phyloP scores from a whole-genome alignment of 805 yeast species.

The Cyberlindnera americana region DNA sequence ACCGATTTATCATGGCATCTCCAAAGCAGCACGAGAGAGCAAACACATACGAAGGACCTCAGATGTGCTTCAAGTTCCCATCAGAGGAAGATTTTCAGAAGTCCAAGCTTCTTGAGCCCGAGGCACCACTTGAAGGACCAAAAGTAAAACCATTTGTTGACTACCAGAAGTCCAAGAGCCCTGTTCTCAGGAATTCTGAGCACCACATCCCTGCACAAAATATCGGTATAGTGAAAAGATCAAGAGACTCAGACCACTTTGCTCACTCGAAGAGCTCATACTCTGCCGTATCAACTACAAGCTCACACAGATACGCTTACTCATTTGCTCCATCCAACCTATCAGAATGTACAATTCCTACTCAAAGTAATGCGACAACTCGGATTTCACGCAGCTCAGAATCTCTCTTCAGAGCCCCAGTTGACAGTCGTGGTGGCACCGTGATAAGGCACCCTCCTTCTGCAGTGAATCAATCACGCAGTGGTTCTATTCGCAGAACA shows the following conservation, averaged over 20 bases:
- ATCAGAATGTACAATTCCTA: slow-evolving; percentile 15
- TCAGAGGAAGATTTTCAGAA: slow-evolving; percentile 25
- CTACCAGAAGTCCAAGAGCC: slow-evolving; percentile 10
- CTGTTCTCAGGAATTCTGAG: not conserved
- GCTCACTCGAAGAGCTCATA: not conserved
- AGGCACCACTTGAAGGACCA: slow-evolving; percentile 16
- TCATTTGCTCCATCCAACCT: slow-evolving; percentile 3
- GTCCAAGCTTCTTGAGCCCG: not conserved
- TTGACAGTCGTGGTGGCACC: not conserved
- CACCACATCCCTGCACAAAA: not conserved
- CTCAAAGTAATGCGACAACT: slow-evolving; percentile 25
- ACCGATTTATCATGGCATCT: too few relatives aligned
- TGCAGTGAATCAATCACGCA: not conserved
- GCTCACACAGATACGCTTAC: slow-evolving; percentile 1
- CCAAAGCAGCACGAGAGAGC: slow-evolving; percentile 31
- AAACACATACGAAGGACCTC: slow-evolving; percentile 36
- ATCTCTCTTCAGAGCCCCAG: not conserved
- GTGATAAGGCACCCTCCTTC: slow-evolving; percentile 4
- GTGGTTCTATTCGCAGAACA: slow-evolving; percentile 6
- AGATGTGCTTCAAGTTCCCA: slow-evolving; percentile 38
- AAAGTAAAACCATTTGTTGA: slow-evolving; percentile 17
- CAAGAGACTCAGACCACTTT: slow-evolving; percentile 5
- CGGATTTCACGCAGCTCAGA: slow-evolving; percentile 25
- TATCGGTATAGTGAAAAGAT: not conserved
- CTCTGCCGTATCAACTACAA: not conserved